Evolutionary conservation across 1,284 basidiomycete genomes (phyloP).

Genomic region (Malassezia nana): DNA sequence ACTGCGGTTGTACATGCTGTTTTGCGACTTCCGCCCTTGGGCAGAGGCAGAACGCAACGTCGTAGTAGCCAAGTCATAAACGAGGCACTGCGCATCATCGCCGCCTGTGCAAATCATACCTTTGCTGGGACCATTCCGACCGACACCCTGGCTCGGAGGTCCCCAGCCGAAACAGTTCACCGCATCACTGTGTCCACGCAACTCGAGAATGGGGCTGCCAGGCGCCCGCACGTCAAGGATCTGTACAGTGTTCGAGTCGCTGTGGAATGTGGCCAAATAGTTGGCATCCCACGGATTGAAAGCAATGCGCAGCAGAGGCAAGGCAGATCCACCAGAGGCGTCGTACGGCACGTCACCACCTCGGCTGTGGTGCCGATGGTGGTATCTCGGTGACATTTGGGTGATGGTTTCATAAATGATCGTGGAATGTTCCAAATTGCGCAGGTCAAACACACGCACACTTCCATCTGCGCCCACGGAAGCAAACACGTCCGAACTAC

Average conservation of each 20-base stretch:
- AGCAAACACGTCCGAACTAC: constrained; percentile 94
- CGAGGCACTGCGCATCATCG: constrained; percentile 44
- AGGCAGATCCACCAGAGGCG: constrained; percentile 14
- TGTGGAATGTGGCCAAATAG: constrained; percentile 47
- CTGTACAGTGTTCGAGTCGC: constrained; percentile 43
- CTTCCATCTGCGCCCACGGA: constrained; percentile 96
- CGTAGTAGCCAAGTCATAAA: constrained; percentile 43
- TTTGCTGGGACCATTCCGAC: constrained; percentile 35
- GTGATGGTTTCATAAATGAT: constrained; percentile 72
- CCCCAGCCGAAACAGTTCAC: constrained; percentile 48
- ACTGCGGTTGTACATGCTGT: constrained; percentile 18
- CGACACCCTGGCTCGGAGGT: constrained; percentile 31
- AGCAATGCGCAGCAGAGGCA: constrained; percentile 43
- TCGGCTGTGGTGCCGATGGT: not conserved
- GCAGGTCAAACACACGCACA: constrained; percentile 87
- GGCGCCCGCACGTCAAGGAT: constrained; percentile 48
- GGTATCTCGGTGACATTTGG: constrained; percentile 18
- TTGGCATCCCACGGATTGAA: constrained; percentile 49
- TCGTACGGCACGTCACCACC: not conserved
- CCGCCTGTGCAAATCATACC: constrained; percentile 47
- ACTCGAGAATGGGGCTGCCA: constrained; percentile 43
- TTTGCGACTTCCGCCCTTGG: constrained; percentile 41
- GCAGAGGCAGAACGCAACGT: constrained; percentile 43
- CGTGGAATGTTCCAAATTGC: constrained; percentile 92
- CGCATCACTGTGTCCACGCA: constrained; percentile 38